Evolutionary conservation across 2,329 filamentous ascomycete species (phyloP).

Genomic region (Claviceps sp.): DNA sequence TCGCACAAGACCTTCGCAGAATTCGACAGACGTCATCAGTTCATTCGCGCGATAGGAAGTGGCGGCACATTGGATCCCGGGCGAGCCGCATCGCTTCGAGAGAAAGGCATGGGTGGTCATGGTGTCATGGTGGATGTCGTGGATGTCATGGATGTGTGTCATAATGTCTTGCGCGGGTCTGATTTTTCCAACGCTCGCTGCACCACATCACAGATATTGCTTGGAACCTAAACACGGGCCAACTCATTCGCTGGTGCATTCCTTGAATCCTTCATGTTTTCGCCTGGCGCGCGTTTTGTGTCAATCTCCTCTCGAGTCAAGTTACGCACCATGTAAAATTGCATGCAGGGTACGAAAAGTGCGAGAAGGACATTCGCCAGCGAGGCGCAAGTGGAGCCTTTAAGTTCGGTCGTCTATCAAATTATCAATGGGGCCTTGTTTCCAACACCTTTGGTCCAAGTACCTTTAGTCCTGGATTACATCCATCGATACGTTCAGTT

Average conservation of each 20-base stretch:
- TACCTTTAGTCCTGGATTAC: too few species aligned
- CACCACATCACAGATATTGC: too few species aligned
- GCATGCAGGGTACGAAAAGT: background rate
- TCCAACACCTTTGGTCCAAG: too few species aligned
- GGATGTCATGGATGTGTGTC: too few species aligned
- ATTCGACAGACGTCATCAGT: background rate
- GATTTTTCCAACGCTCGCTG: too few species aligned
- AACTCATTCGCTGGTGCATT: too few species aligned
- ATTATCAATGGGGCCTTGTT: background rate
- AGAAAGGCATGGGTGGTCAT: background rate
- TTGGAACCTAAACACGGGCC: too few species aligned
- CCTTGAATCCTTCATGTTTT: background rate
- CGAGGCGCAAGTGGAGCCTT: background rate
- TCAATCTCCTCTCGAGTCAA: background rate
- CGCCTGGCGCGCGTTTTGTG: background rate
- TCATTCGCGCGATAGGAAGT: background rate
- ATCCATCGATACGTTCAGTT: too few species aligned
- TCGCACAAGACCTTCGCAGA: background rate
- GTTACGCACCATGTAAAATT: background rate
- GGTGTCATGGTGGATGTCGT: background rate
- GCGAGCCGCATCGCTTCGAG: background rate
- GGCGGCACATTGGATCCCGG: background rate
- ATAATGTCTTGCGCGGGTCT: too few species aligned
- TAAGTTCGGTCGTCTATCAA: background rate
- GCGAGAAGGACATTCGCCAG: background rate